phyloP scores from a whole-genome alignment of 768 basidiomycete genomes.

The Gelatoporia subvermispora region DNA sequence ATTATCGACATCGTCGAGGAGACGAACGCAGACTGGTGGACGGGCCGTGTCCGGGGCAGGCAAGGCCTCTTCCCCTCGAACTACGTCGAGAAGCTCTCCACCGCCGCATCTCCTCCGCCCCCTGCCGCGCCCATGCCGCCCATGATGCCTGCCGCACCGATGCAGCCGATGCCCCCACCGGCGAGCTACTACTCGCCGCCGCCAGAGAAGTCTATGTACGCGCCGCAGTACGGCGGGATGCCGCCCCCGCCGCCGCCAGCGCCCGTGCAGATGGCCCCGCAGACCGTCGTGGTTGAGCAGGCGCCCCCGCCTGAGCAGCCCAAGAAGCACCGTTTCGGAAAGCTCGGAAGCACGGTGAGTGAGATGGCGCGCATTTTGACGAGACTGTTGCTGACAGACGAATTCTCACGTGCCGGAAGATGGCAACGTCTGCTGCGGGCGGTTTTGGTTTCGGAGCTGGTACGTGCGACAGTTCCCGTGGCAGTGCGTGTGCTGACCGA shows the following conservation, averaged over 20 bases:
- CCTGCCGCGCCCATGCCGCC: conserved; percentile 11
- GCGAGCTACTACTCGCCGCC: conserved; percentile 3
- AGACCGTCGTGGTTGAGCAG: conserved; percentile 37
- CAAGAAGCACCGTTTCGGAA: conserved; percentile 58
- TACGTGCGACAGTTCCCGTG: conserved; percentile 29
- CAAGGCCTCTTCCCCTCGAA: conserved; percentile 77
- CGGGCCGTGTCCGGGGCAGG: conserved; percentile 55
- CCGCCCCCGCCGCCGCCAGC: conserved; percentile 24
- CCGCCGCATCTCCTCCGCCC: conserved; percentile 12
- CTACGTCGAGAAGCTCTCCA: conserved; percentile 57
- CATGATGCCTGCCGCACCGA: conserved; percentile 31
- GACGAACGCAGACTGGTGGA: conserved; percentile 88
- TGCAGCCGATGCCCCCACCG: conserved; percentile 26
- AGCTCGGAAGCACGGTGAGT: conserved; percentile 53
- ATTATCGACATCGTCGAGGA: conserved; percentile 74
- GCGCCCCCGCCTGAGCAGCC: conserved; percentile 26
- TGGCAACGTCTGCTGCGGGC: conserved; percentile 41
- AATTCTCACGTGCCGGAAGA: too few species aligned
- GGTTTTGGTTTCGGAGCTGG: conserved; percentile 78
- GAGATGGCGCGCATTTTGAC: not conserved
- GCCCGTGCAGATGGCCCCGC: not conserved
- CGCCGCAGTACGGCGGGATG: conserved; percentile 31
- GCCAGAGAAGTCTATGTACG: conserved; percentile 26
- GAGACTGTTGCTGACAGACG: not conserved
- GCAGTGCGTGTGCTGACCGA: not conserved